Percentiles rank a stretch among this genome's conserved stretches.
phyloP scores from a whole-genome alignment of 768 basidiomycete species.

The Dacryopinax primogenitus region DNA sequence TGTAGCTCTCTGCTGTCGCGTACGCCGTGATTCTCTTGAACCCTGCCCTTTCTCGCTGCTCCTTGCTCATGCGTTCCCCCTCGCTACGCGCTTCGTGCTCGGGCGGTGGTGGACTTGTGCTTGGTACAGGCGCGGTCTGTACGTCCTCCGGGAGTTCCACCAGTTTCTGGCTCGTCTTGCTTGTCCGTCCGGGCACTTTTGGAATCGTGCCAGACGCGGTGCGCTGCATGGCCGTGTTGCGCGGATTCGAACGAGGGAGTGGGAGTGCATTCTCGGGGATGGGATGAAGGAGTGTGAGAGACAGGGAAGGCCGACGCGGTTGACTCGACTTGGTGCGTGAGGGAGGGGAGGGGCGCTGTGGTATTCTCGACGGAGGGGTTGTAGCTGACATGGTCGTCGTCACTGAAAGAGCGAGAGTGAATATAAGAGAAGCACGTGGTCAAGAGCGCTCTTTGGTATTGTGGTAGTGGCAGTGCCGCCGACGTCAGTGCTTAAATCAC shows the following conservation, averaged over 20 bases:
- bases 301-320: background rate
- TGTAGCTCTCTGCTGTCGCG: slow-evolving; percentile 72
- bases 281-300: background rate
- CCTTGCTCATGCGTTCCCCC: slow-evolving; percentile 80
- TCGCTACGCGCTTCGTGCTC: slow-evolving; percentile 63
- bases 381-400: background rate
- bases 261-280: slow-evolving; percentile 4
- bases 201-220: background rate
- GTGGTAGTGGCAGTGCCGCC: background rate
- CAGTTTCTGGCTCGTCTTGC: slow-evolving; percentile 83
- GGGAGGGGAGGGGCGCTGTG: background rate
- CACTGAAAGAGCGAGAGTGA: too few species aligned
- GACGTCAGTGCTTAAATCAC: too few species aligned
- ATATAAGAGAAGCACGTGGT: too few species aligned
- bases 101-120: slow-evolving; percentile 18
- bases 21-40: slow-evolving; percentile 79
- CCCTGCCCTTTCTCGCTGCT: slow-evolving; percentile 67
- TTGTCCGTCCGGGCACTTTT: slow-evolving; percentile 38
- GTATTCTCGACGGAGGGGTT: background rate
- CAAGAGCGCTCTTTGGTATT: too few species aligned
- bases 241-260: background rate
- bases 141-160: slow-evolving; percentile 82
- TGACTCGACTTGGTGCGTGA: background rate
- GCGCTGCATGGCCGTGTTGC: background rate
- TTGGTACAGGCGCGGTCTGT: slow-evolving; percentile 59